Evolutionary conservation across 176 grass and related monocot species (phyloP).

Genomic region (Eragrostis nindensis): DNA sequence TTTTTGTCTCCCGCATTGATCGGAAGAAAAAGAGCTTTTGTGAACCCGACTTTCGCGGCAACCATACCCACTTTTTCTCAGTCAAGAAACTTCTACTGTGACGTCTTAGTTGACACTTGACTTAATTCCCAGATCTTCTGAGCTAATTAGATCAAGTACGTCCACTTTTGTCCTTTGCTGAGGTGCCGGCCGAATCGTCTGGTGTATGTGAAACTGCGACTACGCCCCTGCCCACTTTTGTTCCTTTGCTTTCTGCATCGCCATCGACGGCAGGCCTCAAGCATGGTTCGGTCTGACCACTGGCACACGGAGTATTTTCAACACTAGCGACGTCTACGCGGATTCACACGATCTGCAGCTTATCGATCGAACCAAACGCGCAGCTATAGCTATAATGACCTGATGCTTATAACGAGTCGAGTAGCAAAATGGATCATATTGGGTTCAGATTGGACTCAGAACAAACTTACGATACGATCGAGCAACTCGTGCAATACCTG

Average conservation of each 20-base stretch:
- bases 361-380: too few relatives aligned
- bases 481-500: too few relatives aligned
- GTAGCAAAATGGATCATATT: neutral
- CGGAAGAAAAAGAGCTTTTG: neutral
- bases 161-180: conserved; percentile 7
- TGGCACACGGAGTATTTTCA: neutral
- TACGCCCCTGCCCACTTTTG: neutral
- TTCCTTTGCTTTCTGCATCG: neutral
- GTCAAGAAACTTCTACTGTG: neutral
- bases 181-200: too few relatives aligned
- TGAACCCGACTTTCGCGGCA: neutral
- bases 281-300: conserved; percentile 2
- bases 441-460: neutral
- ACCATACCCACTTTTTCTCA: neutral
- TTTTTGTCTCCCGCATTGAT: neutral
- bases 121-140: neutral
- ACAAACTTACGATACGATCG: too few relatives aligned
- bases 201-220: neutral
- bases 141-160: neutral
- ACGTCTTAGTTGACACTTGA: neutral
- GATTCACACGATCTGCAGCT: neutral
- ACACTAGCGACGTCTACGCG: neutral
- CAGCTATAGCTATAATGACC: too few relatives aligned
- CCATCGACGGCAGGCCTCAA: neutral
- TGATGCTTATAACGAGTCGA: too few relatives aligned